A percentile compares a stretch with the other conserved stretches of the same genome.
Conservation (phyloP, 805 yeast genomes). For the Saccharomycopsis malanga region DNA sequence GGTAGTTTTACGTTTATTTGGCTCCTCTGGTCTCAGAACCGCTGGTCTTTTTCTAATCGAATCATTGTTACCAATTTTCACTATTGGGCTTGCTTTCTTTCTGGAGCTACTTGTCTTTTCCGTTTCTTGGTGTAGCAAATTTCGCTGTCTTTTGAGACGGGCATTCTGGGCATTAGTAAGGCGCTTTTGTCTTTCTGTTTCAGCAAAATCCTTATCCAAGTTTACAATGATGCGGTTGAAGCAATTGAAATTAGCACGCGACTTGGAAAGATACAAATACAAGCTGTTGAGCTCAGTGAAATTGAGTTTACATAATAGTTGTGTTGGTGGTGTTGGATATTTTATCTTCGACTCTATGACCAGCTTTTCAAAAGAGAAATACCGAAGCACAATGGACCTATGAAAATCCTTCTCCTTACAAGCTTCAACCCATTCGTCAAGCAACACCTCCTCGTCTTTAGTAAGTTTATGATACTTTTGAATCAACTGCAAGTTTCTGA, state of each 20-base stretch:
- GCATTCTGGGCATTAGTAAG: too few relatives aligned
- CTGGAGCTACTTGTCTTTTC: too few relatives aligned
- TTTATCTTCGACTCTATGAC: conserved; percentile 1
- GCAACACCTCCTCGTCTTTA: not conserved
- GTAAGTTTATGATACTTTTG: not conserved
- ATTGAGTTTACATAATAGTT: not conserved
- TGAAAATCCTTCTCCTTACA: conserved; percentile 9
- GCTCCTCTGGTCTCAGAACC: too few relatives aligned
- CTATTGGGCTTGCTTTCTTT: too few relatives aligned
- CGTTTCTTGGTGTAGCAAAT: too few relatives aligned
- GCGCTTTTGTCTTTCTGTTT: not conserved
- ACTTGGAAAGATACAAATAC: not conserved
- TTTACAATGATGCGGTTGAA: not conserved
- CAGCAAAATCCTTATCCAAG: not conserved
- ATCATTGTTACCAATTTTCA: too few relatives aligned
- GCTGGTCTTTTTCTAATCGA: too few relatives aligned
- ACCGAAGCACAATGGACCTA: not conserved
- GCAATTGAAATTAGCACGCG: not conserved
- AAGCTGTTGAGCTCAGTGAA: not conserved
- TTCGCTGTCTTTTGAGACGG: too few relatives aligned
- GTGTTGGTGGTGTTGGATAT: conserved; percentile 3
- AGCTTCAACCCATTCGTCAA: not conserved
- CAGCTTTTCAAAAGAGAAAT: conserved; percentile 1
- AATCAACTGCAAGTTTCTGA: not conserved
- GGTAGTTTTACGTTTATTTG: too few relatives aligned